phyloP scores from a whole-genome alignment of 768 basidiomycete species.

The Leccinum truebloodii region DNA sequence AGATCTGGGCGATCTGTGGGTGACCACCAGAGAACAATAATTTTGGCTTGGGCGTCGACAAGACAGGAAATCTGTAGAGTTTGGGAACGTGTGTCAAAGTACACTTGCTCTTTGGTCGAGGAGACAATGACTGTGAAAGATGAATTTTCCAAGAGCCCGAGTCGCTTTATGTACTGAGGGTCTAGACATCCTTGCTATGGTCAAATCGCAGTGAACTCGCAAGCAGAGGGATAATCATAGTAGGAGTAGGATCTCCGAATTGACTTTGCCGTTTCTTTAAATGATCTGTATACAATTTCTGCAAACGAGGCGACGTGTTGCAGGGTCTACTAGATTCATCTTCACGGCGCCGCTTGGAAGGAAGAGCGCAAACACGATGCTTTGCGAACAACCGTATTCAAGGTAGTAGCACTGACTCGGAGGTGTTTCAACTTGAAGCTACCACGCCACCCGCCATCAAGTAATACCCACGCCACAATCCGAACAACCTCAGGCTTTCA shows the following conservation, averaged over 20 bases:
- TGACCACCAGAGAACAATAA: conserved; percentile 97
- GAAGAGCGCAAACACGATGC: conserved; percentile 49
- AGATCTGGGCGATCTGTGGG: conserved; percentile 85
- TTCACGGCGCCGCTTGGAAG: conserved; percentile 67
- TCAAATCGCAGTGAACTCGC: conserved; percentile 71
- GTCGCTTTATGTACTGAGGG: conserved; percentile 62
- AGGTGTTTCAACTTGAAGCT: no score
- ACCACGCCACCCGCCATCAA: no score
- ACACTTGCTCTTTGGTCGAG: conserved; percentile 78
- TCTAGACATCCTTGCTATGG: conserved; percentile 75
- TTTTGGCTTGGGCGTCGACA: conserved; percentile 85
- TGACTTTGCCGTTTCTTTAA: conserved; percentile 49
- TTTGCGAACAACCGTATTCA: no score
- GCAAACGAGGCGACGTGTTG: conserved; percentile 74
- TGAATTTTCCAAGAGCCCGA: conserved; percentile 76
- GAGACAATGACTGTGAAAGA: conserved; percentile 80
- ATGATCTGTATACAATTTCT: conserved; percentile 69
- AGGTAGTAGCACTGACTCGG: no score
- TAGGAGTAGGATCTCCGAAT: conserved; percentile 44
- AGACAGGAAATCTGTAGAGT: conserved; percentile 80
- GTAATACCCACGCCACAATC: no score
- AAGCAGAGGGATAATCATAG: conserved; percentile 57
- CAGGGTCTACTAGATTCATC: conserved; percentile 88
- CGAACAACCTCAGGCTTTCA: no score
- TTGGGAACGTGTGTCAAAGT: conserved; percentile 79